Conservation (phyloP, 2,329 filamentous ascomycete species). For the Lizonia empirigonia region DNA sequence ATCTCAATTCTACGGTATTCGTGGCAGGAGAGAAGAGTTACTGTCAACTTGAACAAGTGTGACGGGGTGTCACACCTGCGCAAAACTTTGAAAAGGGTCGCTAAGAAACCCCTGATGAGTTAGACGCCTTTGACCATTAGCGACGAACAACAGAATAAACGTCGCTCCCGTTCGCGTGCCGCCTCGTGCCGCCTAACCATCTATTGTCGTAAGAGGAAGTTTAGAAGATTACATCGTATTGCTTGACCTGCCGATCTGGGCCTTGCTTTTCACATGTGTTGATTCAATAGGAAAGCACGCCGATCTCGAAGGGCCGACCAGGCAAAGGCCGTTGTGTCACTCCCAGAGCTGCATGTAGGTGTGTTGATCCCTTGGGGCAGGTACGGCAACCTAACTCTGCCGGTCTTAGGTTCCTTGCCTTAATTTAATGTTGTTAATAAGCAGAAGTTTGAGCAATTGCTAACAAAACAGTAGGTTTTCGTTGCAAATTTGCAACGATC, state of each 20-base stretch:
- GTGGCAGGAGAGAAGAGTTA: too few species aligned
- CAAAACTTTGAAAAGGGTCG: too few species aligned
- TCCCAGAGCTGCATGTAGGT: neutral
- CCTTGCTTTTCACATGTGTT: neutral
- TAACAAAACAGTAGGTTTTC: too few species aligned
- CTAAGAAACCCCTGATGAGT: too few species aligned
- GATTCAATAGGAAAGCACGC: conserved; percentile 3
- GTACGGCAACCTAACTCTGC: neutral
- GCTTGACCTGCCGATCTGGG: neutral
- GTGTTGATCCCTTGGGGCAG: neutral
- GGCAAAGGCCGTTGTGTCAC: neutral
- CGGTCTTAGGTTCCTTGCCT: neutral
- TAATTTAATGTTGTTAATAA: too few species aligned
- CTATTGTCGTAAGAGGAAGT: neutral
- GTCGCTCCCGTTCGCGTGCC: conserved; percentile 1
- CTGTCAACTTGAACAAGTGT: too few species aligned
- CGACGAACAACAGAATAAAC: conserved; percentile 4
- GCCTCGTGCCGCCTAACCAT: neutral
- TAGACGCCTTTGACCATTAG: conserved; percentile 9
- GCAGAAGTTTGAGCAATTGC: too few species aligned
- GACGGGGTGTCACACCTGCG: too few species aligned
- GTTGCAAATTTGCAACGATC: too few species aligned
- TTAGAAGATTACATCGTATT: neutral
- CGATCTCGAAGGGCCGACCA: conserved; percentile 1
- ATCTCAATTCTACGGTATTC: too few species aligned